phyloP scores from a whole-genome alignment of 352 stramenopile genomes.

The Pythium aristosporum region DNA sequence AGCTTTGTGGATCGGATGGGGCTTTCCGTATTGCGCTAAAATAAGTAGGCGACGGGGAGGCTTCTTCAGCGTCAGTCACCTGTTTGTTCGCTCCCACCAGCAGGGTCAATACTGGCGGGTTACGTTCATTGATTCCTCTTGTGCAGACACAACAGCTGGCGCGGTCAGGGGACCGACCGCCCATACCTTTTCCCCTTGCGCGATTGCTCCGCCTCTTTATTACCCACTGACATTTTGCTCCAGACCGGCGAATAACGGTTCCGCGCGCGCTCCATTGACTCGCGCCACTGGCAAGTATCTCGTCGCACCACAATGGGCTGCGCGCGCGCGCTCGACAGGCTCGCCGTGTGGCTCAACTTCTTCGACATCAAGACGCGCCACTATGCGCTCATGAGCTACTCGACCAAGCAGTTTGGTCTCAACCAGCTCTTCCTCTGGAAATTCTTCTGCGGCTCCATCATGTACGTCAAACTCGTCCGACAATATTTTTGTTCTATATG shows the following conservation, averaged over 20 bases:
- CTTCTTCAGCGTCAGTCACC: too few relatives aligned
- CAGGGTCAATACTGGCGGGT: background rate
- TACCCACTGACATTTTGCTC: background rate
- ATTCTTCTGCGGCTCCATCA: constrained; percentile 44
- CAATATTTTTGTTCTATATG: background rate
- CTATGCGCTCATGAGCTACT: constrained; percentile 45
- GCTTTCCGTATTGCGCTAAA: too few relatives aligned
- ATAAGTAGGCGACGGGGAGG: too few relatives aligned
- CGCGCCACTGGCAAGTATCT: background rate
- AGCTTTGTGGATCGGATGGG: too few relatives aligned
- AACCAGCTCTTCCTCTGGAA: constrained; percentile 65
- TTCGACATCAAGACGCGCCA: constrained; percentile 65
- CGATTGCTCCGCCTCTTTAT: background rate
- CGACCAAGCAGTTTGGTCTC: constrained; percentile 42
- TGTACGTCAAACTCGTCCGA: constrained; percentile 34
- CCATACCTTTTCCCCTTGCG: background rate
- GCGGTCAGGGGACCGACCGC: background rate
- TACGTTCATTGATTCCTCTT: background rate
- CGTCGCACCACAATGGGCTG: constrained; percentile 4
- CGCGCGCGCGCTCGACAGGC: constrained; percentile 29
- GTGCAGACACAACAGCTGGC: constrained; percentile 2
- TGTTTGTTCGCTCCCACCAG: constrained; percentile 7
- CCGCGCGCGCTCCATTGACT: background rate
- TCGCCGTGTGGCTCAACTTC: constrained; percentile 66
- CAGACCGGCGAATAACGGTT: background rate